Base-by-base conservation (phyloP, 192 early-diverging fungal genomes). In the Radiomyces spectabilis region DNA sequence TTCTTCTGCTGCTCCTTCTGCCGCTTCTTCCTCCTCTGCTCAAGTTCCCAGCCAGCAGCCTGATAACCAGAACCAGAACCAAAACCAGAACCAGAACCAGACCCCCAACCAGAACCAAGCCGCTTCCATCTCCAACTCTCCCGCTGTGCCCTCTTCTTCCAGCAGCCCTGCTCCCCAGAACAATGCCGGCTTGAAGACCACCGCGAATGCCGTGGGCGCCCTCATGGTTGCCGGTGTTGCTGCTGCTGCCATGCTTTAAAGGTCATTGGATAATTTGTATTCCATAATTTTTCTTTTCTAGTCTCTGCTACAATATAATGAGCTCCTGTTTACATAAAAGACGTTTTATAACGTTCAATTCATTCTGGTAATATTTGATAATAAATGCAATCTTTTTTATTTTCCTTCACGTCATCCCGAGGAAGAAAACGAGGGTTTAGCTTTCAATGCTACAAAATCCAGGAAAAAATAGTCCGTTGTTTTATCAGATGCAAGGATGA, bases 201-300 rank as follows among this genome's bases (percentile, higher is more conserved):
- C 46, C 26, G 24, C 61, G 39, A 46, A 42, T 18, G 53, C 35
- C 13, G 46, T 39, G 24, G 35, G 9, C 38, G 39, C 43, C 32
- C 7, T 50, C 32, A 57, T 46, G 30, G 31, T 49, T 55, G 61
- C 53, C 39, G 61, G 53, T 51, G 53, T 33, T 35, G 61, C 61
- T 46, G 61, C 39, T 19, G 32, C n/a, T n/a, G n/a, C n/a, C n/a
- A n/a, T n/a, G n/a, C n/a, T n/a, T n/a, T n/a, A n/a, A n/a, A n/a
- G n/a, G n/a, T n/a, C n/a, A n/a, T n/a, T n/a, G n/a, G n/a, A n/a
- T n/a, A n/a, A n/a, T n/a, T n/a, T n/a, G n/a, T n/a, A n/a, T n/a
- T n/a, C n/a, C n/a, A n/a, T n/a, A 35, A 5, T 35, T 35, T 35
- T 35, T 35, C 33, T 35, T 35, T 35, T 35, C 13, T 35, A 35